A percentile compares a stretch with the other conserved stretches of the same genome.
Conservation (phyloP, 257 asterid genomes). For the Solanum appendiculatum region DNA sequence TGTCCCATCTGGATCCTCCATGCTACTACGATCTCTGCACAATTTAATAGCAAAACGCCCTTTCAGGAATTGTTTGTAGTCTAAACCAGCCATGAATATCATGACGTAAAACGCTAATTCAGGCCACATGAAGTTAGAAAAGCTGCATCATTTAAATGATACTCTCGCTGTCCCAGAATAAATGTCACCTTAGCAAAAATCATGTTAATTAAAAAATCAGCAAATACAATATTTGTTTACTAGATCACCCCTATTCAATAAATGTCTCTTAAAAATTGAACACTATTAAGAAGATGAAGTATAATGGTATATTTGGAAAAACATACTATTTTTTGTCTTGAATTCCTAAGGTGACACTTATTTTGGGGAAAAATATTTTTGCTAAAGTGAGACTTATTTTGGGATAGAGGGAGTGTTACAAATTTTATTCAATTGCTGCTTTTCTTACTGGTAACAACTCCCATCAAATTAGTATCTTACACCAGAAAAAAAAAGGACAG, state of each 20-base stretch:
- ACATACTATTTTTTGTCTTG: not conserved
- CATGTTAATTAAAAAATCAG: not conserved
- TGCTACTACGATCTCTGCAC: conserved; percentile 82
- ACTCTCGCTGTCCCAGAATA: not conserved
- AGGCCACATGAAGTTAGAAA: not conserved
- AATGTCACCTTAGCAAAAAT: not conserved
- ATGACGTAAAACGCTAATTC: not conserved
- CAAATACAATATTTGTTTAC: not conserved
- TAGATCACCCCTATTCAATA: not conserved
- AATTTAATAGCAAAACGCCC: not conserved
- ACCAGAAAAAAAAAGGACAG: not conserved
- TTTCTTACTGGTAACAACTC: not conserved
- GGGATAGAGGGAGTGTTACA: not conserved
- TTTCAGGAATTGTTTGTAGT: conserved; percentile 2
- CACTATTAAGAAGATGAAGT: not conserved
- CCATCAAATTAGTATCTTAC: not conserved
- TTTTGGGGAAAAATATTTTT: not conserved
- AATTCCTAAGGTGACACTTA: not conserved
- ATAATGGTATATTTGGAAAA: not conserved
- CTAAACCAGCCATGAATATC: not conserved
- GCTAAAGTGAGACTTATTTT: not conserved
- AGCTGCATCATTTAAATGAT: not conserved
- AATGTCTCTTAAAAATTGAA: not conserved
- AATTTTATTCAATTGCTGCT: not conserved
- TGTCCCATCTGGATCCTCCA: conserved; percentile 99